These are phyloP conservation scores for Colletotrichum musicola DNA, from an alignment of 2,329 filamentous ascomycete genomes.

Conservation along the genomic window DNA sequence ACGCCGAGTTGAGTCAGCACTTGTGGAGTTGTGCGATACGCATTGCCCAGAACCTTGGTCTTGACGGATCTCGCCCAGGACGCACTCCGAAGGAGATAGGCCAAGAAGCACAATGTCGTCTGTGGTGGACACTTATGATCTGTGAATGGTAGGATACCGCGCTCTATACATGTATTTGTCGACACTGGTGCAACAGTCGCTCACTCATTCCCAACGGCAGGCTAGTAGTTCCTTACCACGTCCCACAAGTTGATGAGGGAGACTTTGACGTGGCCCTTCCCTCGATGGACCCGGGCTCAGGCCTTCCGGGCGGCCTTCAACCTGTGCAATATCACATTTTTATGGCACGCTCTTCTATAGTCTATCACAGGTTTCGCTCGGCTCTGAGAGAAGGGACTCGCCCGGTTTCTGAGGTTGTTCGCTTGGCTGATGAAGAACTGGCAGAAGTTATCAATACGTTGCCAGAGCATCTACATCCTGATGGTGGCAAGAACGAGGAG, in stretches of 20 bases:
- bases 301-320: background rate
- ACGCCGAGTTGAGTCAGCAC: slow-evolving; percentile 25
- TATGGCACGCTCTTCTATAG: slow-evolving; percentile 31
- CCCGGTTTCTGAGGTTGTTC: slow-evolving; percentile 16
- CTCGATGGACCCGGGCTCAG: background rate
- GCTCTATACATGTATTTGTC: too few relatives aligned
- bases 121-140: slow-evolving; percentile 37
- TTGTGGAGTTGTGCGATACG: slow-evolving; percentile 40
- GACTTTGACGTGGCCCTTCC: slow-evolving; percentile 30
- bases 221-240: slow-evolving; percentile 29
- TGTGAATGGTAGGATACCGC: slow-evolving; percentile 29
- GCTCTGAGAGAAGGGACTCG: slow-evolving; percentile 5
- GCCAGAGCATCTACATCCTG: slow-evolving; percentile 33
- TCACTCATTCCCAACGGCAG: slow-evolving; percentile 4
- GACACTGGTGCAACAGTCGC: background rate
- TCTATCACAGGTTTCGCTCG: slow-evolving; percentile 32
- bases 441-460: slow-evolving; percentile 38
- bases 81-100: background rate
- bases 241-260: slow-evolving; percentile 20
- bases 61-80: slow-evolving; percentile 14
- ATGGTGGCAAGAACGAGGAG: background rate
- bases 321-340: slow-evolving; percentile 35
- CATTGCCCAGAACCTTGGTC: slow-evolving; percentile 31
- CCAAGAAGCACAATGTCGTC: slow-evolving; percentile 19
- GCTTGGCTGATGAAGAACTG: slow-evolving; percentile 29